Conservation (phyloP, 129 eudicot genomes). For the carrot (Daucus carota) region DNA sequence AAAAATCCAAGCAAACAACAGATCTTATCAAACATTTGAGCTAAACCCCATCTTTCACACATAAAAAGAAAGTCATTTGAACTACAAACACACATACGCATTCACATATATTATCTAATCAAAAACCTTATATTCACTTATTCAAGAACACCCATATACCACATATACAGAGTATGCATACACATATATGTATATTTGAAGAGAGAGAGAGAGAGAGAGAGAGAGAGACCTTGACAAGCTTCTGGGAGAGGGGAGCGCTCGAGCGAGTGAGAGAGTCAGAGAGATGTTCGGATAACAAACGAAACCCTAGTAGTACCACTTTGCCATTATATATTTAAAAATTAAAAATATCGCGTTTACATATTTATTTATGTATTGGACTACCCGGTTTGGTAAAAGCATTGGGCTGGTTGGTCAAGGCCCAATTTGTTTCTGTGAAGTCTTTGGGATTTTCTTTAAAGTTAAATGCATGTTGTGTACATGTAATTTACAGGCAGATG, state of each 20-base stretch:
- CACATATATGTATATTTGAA: no score
- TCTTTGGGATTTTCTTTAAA: no score
- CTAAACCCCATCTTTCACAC: neutral
- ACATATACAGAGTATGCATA: neutral
- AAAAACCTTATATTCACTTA: neutral
- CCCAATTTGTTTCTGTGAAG: no score
- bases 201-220: neutral
- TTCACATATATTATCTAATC: neutral
- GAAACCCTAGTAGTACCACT: neutral
- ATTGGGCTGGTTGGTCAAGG: neutral
- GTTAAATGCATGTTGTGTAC: no score
- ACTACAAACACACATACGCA: neutral
- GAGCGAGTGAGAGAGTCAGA: neutral
- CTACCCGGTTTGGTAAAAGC: neutral
- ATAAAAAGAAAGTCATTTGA: neutral
- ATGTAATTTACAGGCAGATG: no score
- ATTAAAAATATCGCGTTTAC: neutral
- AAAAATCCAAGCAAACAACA: neutral
- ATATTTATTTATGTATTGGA: neutral
- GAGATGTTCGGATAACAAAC: constrained; percentile 5
- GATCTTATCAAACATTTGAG: neutral
- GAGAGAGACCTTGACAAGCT: neutral
- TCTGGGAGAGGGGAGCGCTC: neutral
- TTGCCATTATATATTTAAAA: neutral
- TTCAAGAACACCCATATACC: neutral